phyloP scores from a whole-genome alignment of 2,329 filamentous ascomycete species.

The Volutella citrinella region DNA sequence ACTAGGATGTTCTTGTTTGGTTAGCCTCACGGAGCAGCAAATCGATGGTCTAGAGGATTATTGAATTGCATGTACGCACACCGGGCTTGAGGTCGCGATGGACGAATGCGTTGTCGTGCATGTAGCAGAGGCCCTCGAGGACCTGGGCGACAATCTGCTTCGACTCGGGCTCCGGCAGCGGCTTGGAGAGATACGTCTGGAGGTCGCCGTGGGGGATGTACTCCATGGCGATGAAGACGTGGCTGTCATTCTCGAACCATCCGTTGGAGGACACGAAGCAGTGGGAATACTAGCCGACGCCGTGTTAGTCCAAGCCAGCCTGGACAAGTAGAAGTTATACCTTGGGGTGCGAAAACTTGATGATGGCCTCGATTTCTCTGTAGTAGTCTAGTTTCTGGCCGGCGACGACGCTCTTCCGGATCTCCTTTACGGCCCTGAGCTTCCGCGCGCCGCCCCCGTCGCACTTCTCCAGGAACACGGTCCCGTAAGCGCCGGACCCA shows the following conservation, averaged over 20 bases:
- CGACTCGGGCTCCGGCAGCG: background rate
- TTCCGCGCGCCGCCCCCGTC: background rate
- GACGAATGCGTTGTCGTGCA: conserved; percentile 3
- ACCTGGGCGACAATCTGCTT: background rate
- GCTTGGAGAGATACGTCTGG: background rate
- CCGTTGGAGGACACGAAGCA: conserved; percentile 1
- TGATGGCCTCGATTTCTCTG: conserved; percentile 2
- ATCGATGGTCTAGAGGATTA: no score
- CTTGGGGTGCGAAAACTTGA: conserved; percentile 3
- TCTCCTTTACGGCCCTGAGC: conserved; percentile 2
- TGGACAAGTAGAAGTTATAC: background rate
- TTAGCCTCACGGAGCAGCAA: no score
- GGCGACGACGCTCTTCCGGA: background rate
- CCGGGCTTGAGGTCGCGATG: background rate
- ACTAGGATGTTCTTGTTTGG: no score
- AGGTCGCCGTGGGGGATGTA: conserved; percentile 1
- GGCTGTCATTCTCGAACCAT: background rate
- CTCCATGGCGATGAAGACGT: conserved; percentile 3
- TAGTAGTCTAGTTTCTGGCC: background rate
- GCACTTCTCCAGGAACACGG: conserved; percentile 1
- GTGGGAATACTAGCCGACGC: background rate
- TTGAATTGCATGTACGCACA: no score
- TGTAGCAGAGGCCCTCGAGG: background rate
- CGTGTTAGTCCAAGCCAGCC: background rate
- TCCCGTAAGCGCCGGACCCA: conserved; percentile 1